Base-by-base conservation (phyloP, 192 early-diverging fungal species). In the Thamnidium elegans region DNA sequence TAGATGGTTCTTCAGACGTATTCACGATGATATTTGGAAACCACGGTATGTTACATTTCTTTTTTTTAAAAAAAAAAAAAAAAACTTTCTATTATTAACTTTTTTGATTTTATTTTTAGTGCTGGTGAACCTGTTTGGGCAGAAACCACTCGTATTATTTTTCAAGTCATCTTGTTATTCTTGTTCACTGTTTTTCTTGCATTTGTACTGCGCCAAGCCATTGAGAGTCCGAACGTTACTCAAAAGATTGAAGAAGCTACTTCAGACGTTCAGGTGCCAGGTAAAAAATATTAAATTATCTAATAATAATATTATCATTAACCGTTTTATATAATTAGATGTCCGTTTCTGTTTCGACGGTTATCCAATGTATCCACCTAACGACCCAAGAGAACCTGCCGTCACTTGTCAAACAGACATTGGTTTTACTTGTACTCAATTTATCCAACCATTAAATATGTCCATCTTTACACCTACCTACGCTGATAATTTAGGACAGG, bases 321-420 rank as follows among this genome's bases (percentile, higher is more conserved):
- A 19, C 9, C 19, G 4, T 34, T 39, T 13, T 32, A 51, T 65
- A 19, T 54, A 44, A 10, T 36, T 42, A 66, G 71, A 73, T 63
- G 55, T 73, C 39, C 65, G 71, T 13, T 73, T 73, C 60, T 73
- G 71, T 26, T 73, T 73, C 45, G 71, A 73, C 58, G 71, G 71
- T n/a, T 73, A 64, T 42, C 19, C 56, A 0, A 58, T 32, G 3
- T 61, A 66, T 43, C 17, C 60, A 10, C 19, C 39, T 31, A 19
- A 19, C 8, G 68, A 66, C 43, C 13, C 55, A 1, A 60, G 55
- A 32, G 52, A 55, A 39, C 71, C 71, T 23, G 65, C 54, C 13
- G 62, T 73, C 26, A 42, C 59, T 3, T 73, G 71, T n/a, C 45
- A 56, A 32, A 73, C 71, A 14, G 60, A 73, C 3, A 50, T 50